Percentiles rank a stretch among this genome's conserved stretches.
Evolutionary conservation across 2,329 filamentous ascomycete species (phyloP).

Genomic region (Penicillium sumatraense): DNA sequence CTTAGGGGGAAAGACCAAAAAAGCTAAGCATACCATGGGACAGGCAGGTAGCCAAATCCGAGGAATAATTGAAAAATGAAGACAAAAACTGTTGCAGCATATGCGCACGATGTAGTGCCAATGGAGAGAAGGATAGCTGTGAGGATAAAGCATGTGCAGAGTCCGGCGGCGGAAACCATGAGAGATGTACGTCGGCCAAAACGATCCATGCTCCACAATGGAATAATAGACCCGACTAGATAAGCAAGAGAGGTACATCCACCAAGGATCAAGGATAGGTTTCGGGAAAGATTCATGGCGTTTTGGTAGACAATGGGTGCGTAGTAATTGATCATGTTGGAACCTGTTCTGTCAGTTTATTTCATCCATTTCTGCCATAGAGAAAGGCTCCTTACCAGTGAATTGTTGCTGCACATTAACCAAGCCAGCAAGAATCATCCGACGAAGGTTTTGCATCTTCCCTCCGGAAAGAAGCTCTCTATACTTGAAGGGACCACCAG

Average conservation of each 20-base stretch:
- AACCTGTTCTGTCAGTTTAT: slow-evolving; percentile 11
- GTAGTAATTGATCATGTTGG: slow-evolving; percentile 49
- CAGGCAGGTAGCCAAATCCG: slow-evolving; percentile 49
- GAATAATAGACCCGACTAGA: slow-evolving; percentile 47
- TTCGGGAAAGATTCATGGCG: slow-evolving; percentile 46
- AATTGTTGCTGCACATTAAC: slow-evolving; percentile 44
- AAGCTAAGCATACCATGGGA: slow-evolving; percentile 39
- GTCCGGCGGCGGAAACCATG: slow-evolving; percentile 46
- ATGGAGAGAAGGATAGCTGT: slow-evolving; percentile 45
- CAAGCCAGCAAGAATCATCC: slow-evolving; percentile 38
- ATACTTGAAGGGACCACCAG: slow-evolving; percentile 39
- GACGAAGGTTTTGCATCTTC: slow-evolving; percentile 37
- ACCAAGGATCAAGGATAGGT: slow-evolving; percentile 59
- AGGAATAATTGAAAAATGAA: slow-evolving; percentile 53
- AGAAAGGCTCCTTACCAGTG: slow-evolving; percentile 24
- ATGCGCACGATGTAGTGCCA: slow-evolving; percentile 36
- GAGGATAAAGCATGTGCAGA: slow-evolving; percentile 51
- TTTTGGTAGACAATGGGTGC: slow-evolving; percentile 45
- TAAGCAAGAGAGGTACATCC: slow-evolving; percentile 50
- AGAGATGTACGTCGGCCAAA: slow-evolving; percentile 49
- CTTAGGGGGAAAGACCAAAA: too few relatives aligned
- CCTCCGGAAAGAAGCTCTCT: slow-evolving; percentile 42
- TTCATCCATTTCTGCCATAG: rapidly evolving
- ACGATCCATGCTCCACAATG: slow-evolving; percentile 47
- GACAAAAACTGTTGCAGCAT: slow-evolving; percentile 50